Evolutionary conservation across 352 stramenopile species (phyloP), one percentile per base, ranked within the genome.

Genomic region (Blastocystis sp.): DNA sequence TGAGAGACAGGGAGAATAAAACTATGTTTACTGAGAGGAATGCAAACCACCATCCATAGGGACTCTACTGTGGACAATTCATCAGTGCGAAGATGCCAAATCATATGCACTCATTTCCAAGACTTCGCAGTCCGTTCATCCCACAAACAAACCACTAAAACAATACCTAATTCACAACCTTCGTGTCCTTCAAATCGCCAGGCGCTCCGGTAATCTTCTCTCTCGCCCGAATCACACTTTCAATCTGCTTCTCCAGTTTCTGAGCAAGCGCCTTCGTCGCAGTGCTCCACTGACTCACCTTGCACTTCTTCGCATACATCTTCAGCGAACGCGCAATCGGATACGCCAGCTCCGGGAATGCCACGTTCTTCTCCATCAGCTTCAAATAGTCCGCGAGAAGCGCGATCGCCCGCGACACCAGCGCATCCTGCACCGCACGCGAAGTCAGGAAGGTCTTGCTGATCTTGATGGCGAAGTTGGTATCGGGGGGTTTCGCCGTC

Each of bases 361-460:
- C 94, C 54, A 96, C 93, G 79, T 94, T 94, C 88, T 95, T 97
- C 87, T 94, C 92, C 89, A 97, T 96, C 61, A 97, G 89, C 86
- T 97, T 93, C 48, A 95, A 92, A 88, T 97, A 94, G 75, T 92
- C 91, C 88, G 97, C 93, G 71, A 98, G 88, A 57, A 98, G 87
- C 72, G 96, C 90, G 89, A 97, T 96, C 8, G 95, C 88, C 87
- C 93, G 91, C n/a, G 92, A 91, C 40, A 97, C 89, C 36, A 96
- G 86, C 49, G 92, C 89, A 34, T 95, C 92, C 87, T 97, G 96
- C 29, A 97, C 89, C 27, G 93, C 90, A 7, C 96, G 72, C 1
- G 88, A 87, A 9, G 89, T 75, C 36, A 91, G 56, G 21, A 90
- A 61, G 7, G 69, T 53, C 48, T 89, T 88, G 32, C 8, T 29